These are phyloP conservation scores for Dictyostelium intermedium DNA, from an alignment of 78 protist genomes.

Conservation along the genomic window DNA sequence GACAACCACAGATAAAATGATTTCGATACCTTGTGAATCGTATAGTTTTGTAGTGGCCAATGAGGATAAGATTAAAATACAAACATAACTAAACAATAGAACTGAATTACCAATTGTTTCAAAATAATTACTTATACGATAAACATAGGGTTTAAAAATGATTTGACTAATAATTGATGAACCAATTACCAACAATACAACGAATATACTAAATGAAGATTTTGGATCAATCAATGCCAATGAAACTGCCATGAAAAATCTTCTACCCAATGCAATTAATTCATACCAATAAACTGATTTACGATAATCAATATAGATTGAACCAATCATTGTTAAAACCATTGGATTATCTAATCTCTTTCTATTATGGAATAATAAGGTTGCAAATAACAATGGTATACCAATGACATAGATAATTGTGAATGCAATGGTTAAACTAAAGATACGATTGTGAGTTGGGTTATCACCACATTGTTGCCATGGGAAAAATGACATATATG, in stretches of 20 bases:
- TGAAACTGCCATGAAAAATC: constrained; percentile 69
- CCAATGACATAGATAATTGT: constrained; percentile 60
- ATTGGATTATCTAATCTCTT: constrained; percentile 48
- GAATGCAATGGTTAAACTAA: not conserved
- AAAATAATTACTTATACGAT: constrained; percentile 7
- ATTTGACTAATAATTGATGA: constrained; percentile 37
- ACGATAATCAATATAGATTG: constrained; percentile 66
- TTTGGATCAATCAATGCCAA: constrained; percentile 65
- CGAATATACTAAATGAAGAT: constrained; percentile 49
- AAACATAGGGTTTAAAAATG: constrained; percentile 23
- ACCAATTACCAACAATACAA: constrained; percentile 59
- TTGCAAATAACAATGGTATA: constrained; percentile 27
- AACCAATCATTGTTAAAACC: constrained; percentile 24
- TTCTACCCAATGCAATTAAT: constrained; percentile 3
- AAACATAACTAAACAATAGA: constrained; percentile 34
- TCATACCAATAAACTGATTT: constrained; percentile 44
- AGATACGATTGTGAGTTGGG: constrained; percentile 7
- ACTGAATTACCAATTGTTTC: constrained; percentile 53
- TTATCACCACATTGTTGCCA: constrained; percentile 17
- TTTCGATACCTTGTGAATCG: constrained; percentile 42
- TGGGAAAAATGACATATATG: constrained; percentile 69
- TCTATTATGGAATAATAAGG: constrained; percentile 15
- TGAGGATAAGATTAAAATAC: constrained; percentile 43
- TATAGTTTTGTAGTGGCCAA: constrained; percentile 19
- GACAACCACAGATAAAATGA: constrained; percentile 35